Conservation (phyloP, 805 yeast species). For the Tetrapisispora fleetii region DNA sequence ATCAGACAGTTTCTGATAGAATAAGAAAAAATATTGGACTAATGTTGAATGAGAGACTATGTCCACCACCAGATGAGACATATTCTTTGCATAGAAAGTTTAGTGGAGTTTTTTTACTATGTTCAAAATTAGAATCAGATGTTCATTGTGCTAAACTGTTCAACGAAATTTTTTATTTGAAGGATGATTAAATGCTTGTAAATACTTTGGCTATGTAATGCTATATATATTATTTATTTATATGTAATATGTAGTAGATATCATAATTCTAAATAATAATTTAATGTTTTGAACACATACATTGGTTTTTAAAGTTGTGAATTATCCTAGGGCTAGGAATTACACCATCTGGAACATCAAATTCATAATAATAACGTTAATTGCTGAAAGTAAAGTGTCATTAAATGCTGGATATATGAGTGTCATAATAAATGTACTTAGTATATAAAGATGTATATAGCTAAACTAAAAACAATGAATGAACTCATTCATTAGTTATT, state of each 20-base stretch:
- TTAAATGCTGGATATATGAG: too few species aligned
- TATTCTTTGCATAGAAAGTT: conserved; percentile 92
- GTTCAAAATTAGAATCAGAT: conserved; percentile 73
- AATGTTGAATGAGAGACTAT: conserved; percentile 82
- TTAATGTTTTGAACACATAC: too few species aligned
- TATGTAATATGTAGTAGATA: too few species aligned
- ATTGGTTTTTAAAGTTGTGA: too few species aligned
- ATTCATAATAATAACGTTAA: too few species aligned
- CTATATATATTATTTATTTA: too few species aligned
- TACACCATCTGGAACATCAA: too few species aligned
- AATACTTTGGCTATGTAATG: neutral
- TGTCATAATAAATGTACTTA: neutral
- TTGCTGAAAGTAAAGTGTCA: neutral
- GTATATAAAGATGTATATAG: neutral
- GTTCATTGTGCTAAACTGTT: conserved; percentile 77
- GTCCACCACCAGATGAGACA: conserved; percentile 98
- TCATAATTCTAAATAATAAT: too few species aligned
- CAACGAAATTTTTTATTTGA: conserved; percentile 57
- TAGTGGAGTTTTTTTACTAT: conserved; percentile 84
- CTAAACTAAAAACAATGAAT: conserved; percentile 9
- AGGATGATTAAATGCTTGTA: conserved; percentile 3
- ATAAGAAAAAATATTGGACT: conserved; percentile 79
- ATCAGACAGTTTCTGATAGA: conserved; percentile 89
- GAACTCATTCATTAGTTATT: conserved; percentile 20
- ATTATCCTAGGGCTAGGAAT: too few species aligned